phyloP scores from a whole-genome alignment of 1,139 yeast species.

The Diutina ranongensis region DNA sequence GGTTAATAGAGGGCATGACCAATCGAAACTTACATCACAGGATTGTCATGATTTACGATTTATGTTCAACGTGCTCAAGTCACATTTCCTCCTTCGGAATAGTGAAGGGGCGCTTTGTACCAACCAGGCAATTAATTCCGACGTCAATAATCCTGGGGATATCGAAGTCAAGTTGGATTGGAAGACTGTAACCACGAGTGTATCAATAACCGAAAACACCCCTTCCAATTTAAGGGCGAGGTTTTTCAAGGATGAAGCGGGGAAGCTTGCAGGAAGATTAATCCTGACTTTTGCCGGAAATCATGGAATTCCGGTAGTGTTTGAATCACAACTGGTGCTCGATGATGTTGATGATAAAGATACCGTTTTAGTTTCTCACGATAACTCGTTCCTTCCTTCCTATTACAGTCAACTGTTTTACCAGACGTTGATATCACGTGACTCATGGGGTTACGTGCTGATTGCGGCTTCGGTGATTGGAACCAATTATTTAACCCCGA shows the following conservation, averaged over 20 bases:
- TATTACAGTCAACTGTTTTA: slow-evolving; percentile 23
- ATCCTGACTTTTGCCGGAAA: slow-evolving; percentile 16
- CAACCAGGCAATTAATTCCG: slow-evolving; percentile 7
- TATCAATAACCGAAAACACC: slow-evolving; percentile 8
- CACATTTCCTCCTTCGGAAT: slow-evolving; percentile 24
- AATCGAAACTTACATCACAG: slow-evolving; percentile 9
- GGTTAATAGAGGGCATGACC: slow-evolving; percentile 4
- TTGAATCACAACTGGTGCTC: slow-evolving; percentile 12
- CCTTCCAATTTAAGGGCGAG: slow-evolving; percentile 9
- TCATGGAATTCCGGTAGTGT: slow-evolving; percentile 20
- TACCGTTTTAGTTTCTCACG: slow-evolving; percentile 23
- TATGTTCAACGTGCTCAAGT: slow-evolving; percentile 20
- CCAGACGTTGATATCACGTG: slow-evolving; percentile 27
- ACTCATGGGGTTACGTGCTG: slow-evolving; percentile 24
- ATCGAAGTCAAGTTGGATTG: not conserved
- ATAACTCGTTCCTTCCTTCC: slow-evolving; percentile 26
- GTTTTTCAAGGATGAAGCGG: slow-evolving; percentile 20
- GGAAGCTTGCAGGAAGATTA: slow-evolving; percentile 17
- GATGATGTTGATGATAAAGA: slow-evolving; percentile 11
- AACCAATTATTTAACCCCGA: slow-evolving; percentile 16
- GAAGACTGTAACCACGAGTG: slow-evolving; percentile 4
- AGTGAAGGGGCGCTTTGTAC: slow-evolving; percentile 18
- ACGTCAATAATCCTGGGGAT: not conserved
- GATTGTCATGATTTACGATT: slow-evolving; percentile 26
- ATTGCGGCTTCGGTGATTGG: slow-evolving; percentile 24